phyloP scores from a whole-genome alignment of 352 stramenopile genomes.

The Phytophthora hibernalis region DNA sequence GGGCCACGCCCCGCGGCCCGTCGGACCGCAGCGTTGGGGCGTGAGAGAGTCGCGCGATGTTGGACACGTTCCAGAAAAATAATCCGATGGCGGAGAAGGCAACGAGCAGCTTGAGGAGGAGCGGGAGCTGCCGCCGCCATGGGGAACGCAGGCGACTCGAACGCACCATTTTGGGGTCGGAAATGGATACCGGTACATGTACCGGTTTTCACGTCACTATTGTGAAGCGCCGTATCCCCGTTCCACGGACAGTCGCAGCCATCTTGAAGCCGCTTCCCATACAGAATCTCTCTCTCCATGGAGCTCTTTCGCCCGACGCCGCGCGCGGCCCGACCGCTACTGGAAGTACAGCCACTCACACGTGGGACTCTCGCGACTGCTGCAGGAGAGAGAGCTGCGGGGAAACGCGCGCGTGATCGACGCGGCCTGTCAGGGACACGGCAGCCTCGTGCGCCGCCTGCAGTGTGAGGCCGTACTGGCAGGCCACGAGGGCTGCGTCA shows the following conservation, averaged over 20 bases:
- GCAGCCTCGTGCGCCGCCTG: constrained; percentile 64
- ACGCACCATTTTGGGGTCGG: constrained; percentile 30
- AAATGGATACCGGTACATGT: too few relatives aligned
- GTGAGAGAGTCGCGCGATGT: constrained; percentile 42
- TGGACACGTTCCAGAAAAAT: constrained; percentile 66
- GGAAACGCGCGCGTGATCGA: constrained; percentile 58
- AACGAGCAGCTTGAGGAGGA: constrained; percentile 39
- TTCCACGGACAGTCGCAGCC: constrained; percentile 6
- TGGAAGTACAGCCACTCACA: constrained; percentile 48
- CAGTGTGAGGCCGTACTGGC: constrained; percentile 60
- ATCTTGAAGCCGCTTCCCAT: constrained; percentile 26
- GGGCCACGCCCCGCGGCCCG: constrained; percentile 1
- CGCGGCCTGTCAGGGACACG: constrained; percentile 61
- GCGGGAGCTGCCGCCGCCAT: constrained; percentile 27
- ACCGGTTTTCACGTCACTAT: not conserved
- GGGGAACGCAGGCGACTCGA: constrained; percentile 25
- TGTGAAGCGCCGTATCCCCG: not conserved
- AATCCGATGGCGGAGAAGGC: constrained; percentile 42
- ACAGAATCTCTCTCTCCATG: constrained; percentile 17
- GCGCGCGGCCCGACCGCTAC: constrained; percentile 24
- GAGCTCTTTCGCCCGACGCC: constrained; percentile 18
- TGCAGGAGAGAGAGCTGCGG: constrained; percentile 61
- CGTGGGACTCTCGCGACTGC: constrained; percentile 41
- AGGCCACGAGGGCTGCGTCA: constrained; percentile 82
- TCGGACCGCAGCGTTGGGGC: constrained; percentile 29